Percentiles rank a stretch among this genome's conserved stretches.
Evolutionary conservation across 331 rosid species (phyloP).

Genomic region (Spiraea crenata): DNA sequence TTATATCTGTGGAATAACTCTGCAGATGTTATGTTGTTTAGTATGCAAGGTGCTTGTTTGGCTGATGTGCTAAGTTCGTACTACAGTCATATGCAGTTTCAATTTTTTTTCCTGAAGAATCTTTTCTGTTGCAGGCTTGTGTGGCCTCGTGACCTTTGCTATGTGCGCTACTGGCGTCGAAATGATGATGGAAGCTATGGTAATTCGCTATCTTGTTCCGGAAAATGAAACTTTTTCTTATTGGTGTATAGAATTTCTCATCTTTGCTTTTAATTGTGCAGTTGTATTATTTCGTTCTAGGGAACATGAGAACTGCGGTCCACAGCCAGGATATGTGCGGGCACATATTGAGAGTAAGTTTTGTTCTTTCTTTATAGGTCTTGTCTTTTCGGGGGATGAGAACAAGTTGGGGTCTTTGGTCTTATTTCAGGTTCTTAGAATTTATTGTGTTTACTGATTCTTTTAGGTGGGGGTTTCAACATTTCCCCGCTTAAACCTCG

Average conservation of each 20-base stretch:
- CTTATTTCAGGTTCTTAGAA: not conserved
- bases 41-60: not conserved
- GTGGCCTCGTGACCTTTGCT: slow-evolving; percentile 99
- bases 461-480: slow-evolving; percentile 90
- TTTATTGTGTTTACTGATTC: slow-evolving; percentile 19
- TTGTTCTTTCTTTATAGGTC: slow-evolving; percentile 9
- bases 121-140: slow-evolving; percentile 63
- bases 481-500: slow-evolving; percentile 88
- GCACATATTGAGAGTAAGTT: slow-evolving; percentile 97
- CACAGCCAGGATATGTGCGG: slow-evolving; percentile 94
- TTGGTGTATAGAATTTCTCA: slow-evolving; percentile 19
- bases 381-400: slow-evolving; percentile 17
- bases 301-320: slow-evolving; percentile 93
- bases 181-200: slow-evolving; percentile 99
- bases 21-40: not conserved
- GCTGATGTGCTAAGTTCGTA: not conserved
- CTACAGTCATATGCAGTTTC: not conserved
- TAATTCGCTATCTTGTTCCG: slow-evolving; percentile 29
- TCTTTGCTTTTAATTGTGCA: slow-evolving; percentile 44
- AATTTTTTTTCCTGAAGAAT: not conserved
- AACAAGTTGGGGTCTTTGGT: slow-evolving; percentile 19
- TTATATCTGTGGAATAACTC: not conserved
- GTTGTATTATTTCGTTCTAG: slow-evolving; percentile 95
- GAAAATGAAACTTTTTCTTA: slow-evolving; percentile 6
- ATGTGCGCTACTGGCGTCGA: slow-evolving; percentile 98